These are phyloP conservation scores for Aspergillus oerlinghausenensis DNA, from an alignment of 2,329 filamentous ascomycete species.

Conservation along the genomic window DNA sequence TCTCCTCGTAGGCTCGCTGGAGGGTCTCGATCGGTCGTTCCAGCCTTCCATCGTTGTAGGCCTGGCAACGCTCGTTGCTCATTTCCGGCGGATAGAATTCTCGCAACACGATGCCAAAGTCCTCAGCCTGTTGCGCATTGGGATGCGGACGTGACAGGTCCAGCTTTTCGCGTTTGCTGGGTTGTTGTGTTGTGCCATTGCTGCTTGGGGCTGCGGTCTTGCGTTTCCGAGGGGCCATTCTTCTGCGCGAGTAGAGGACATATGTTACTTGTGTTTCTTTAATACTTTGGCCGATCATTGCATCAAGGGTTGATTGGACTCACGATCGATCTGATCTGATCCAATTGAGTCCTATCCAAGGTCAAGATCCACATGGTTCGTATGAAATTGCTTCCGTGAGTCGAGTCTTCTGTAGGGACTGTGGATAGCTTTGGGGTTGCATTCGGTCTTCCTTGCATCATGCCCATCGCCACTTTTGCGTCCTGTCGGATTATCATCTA, in stretches of 20 bases:
- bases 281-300: not conserved
- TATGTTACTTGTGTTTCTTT: not conserved
- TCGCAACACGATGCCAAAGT: constrained; percentile 62
- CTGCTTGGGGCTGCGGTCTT: constrained; percentile 14
- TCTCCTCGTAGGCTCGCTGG: constrained; percentile 57
- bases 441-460: not conserved
- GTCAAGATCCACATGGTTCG: not conserved
- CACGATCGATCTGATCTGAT: constrained; percentile 1
- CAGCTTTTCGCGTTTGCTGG: constrained; percentile 14
- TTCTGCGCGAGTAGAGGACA: not conserved
- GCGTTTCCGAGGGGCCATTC: constrained; percentile 25
- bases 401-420: not conserved
- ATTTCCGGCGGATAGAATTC: constrained; percentile 84
- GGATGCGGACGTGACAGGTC: constrained; percentile 25
- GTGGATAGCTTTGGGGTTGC: not conserved
- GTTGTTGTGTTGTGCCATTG: constrained; percentile 3
- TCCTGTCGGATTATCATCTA: too few relatives aligned
- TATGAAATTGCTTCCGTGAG: not conserved
- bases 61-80: constrained; percentile 69
- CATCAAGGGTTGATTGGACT: not conserved
- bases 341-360: not conserved
- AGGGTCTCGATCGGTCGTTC: constrained; percentile 70
- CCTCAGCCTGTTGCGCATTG: constrained; percentile 38
- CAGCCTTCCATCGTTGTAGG: constrained; percentile 67
- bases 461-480: not conserved